Base-by-base conservation (phyloP, 768 basidiomycete genomes). In the Tephrocybe sp. region DNA sequence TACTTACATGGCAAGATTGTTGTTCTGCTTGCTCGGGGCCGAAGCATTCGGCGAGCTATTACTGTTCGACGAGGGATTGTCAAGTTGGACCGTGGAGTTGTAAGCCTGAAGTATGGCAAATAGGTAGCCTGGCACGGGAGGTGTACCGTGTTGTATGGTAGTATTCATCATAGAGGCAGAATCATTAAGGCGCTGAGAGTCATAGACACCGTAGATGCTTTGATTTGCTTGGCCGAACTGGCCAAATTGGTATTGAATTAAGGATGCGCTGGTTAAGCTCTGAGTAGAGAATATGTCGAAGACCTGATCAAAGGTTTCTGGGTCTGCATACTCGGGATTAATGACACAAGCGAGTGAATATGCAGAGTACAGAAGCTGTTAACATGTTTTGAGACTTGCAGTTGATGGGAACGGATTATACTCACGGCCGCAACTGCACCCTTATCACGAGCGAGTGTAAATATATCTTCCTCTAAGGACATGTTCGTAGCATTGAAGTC, bases 351-450 rank as follows among this genome's bases (percentile, higher is more conserved):
- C 82, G 45, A 79, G 66, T 1, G 89, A 87, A 51, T 77, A 76
- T 19, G 77, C 63, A 3, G 93, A 91, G 63, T 93, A 96, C 19
- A 96, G 68, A 12, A 97, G 71, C 89, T 92, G 53, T 7, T 23
- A 16, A n/a, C 30, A 26, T 20, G 16, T 45, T 9, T 48, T 41
- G n/a, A 40, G 20, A 47, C n/a, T 30, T 30, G 34, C 32, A 19
- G n/a, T 16, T 17, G 17, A n/a, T 20, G 13, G 7, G 13, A 16
- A 9, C 38, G 34, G 11, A 51, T 31, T 22, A 20, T 22, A 70
- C 82, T 62, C 60, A 90, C 89, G 31, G 89, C 90, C 12, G 88
- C 86, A 32, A 82, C 79, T 1, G 93, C 94, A 4, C 94, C 94
- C 54, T 81, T 74, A 55, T 87, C 82, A 36, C 78, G 73, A 17